These are phyloP conservation scores for Aciculoconidium aculeatum DNA, from an alignment of 805 yeast species.

Conservation along the genomic window DNA sequence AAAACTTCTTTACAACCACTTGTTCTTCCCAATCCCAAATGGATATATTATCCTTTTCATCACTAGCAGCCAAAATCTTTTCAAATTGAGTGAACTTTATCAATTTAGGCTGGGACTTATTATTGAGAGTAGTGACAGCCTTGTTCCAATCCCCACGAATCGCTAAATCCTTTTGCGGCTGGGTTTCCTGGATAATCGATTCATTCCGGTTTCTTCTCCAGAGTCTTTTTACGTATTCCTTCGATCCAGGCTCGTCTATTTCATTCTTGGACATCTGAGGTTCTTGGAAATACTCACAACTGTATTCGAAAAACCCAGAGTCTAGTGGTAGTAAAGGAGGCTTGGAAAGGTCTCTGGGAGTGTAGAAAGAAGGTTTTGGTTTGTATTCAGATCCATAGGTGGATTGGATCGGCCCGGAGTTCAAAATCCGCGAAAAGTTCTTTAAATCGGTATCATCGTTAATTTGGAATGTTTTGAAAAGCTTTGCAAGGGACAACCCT, in stretches of 20 bases:
- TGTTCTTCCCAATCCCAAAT: slow-evolving; percentile 83
- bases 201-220: slow-evolving; percentile 94
- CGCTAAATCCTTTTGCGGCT: slow-evolving; percentile 80
- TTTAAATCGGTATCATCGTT: slow-evolving; percentile 37
- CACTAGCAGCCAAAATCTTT: slow-evolving; percentile 69
- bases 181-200: slow-evolving; percentile 78
- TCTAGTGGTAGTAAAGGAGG: slow-evolving; percentile 46
- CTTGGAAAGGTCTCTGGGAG: slow-evolving; percentile 25
- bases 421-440: slow-evolving; percentile 30
- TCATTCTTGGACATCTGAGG: slow-evolving; percentile 88
- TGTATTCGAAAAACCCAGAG: slow-evolving; percentile 66
- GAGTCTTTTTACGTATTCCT: slow-evolving; percentile 69
- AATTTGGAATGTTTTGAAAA: slow-evolving; percentile 34
- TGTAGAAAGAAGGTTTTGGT: slow-evolving; percentile 56
- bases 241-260: slow-evolving; percentile 87
- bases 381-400: slow-evolving; percentile 39
- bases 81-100: slow-evolving; percentile 88
- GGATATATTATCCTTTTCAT: slow-evolving; percentile 75
- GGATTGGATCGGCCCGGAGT: slow-evolving; percentile 30
- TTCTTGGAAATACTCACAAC: slow-evolving; percentile 90
- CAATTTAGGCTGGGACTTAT: slow-evolving; percentile 73
- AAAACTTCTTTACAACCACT: slow-evolving; percentile 58
- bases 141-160: slow-evolving; percentile 82
- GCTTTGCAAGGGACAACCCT: slow-evolving; percentile 27
- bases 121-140: slow-evolving; percentile 52